Conservation (phyloP, 2,329 filamentous ascomycete genomes). For the Cryphonectria parasitica region DNA sequence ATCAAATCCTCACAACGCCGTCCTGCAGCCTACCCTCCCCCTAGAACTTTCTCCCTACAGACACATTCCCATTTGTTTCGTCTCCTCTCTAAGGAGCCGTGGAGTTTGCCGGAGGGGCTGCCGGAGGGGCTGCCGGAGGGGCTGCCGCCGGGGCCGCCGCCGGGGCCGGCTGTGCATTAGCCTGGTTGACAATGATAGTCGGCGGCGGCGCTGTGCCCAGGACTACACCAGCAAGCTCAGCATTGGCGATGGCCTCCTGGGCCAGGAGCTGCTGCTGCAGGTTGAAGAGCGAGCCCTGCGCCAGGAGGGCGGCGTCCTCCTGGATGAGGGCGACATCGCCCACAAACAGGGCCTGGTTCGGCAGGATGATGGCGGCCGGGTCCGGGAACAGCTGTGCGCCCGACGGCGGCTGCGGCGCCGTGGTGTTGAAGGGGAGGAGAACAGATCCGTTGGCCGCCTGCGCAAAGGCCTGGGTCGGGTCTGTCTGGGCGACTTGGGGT, state of each 20-base stretch:
- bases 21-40: neutral
- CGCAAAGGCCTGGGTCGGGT: constrained; percentile 41
- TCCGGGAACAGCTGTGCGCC: constrained; percentile 41
- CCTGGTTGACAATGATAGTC: constrained; percentile 20
- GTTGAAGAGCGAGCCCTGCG: constrained; percentile 37
- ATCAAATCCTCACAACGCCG: constrained; percentile 2
- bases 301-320: constrained; percentile 40
- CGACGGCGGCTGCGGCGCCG: constrained; percentile 36
- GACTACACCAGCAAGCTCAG: constrained; percentile 34
- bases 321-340: constrained; percentile 40
- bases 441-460: constrained; percentile 38
- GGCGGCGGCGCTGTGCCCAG: constrained; percentile 30
- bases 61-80: neutral
- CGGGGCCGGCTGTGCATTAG: neutral
- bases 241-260: constrained; percentile 36
- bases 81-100: neutral
- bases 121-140: no score
- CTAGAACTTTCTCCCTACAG: no score
- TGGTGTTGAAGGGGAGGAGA: constrained; percentile 41
- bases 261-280: constrained; percentile 35
- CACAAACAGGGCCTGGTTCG: constrained; percentile 41
- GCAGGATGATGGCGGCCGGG: constrained; percentile 44
- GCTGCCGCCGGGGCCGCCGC: no score
- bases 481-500: constrained; percentile 34
- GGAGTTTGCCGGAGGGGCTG: neutral